Evolutionary conservation across 805 yeast genomes (phyloP).

Genomic region (Candida suzukii): DNA sequence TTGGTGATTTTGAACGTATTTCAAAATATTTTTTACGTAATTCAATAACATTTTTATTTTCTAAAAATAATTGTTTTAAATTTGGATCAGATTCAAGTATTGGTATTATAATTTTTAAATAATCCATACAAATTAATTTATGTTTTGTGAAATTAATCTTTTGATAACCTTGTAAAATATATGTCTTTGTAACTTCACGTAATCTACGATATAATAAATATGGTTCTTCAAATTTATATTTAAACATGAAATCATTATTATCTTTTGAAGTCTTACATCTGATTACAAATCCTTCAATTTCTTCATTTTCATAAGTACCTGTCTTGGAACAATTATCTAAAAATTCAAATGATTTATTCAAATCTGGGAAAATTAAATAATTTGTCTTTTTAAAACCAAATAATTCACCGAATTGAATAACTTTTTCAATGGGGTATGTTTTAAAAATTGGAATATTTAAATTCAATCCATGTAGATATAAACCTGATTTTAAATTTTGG

Average conservation of each 20-base stretch:
- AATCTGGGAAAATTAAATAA: slow-evolving; percentile 30
- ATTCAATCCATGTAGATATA: slow-evolving; percentile 88
- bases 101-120: slow-evolving; percentile 59
- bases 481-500: slow-evolving; percentile 67
- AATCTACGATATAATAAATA: slow-evolving; percentile 84
- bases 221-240: slow-evolving; percentile 93
- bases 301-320: slow-evolving; percentile 66
- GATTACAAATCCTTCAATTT: slow-evolving; percentile 91
- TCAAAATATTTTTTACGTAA: slow-evolving; percentile 61
- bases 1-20: slow-evolving; percentile 8
- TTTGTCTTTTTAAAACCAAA: slow-evolving; percentile 71
- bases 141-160: slow-evolving; percentile 39
- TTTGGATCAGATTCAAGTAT: slow-evolving; percentile 43
- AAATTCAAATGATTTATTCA: slow-evolving; percentile 39
- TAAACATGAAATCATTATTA: slow-evolving; percentile 63
- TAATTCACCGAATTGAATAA: slow-evolving; percentile 47
- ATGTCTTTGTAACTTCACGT: slow-evolving; percentile 75
- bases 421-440: slow-evolving; percentile 58
- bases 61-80: slow-evolving; percentile 35
- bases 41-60: slow-evolving; percentile 67
- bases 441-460: slow-evolving; percentile 52
- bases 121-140: slow-evolving; percentile 54
- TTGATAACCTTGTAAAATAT: slow-evolving; percentile 32
- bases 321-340: slow-evolving; percentile 50
- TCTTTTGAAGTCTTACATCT: slow-evolving; percentile 37